These are phyloP conservation scores for Cryptococcus floricola DNA, from an alignment of 1,284 basidiomycete species.

Conservation along the genomic window DNA sequence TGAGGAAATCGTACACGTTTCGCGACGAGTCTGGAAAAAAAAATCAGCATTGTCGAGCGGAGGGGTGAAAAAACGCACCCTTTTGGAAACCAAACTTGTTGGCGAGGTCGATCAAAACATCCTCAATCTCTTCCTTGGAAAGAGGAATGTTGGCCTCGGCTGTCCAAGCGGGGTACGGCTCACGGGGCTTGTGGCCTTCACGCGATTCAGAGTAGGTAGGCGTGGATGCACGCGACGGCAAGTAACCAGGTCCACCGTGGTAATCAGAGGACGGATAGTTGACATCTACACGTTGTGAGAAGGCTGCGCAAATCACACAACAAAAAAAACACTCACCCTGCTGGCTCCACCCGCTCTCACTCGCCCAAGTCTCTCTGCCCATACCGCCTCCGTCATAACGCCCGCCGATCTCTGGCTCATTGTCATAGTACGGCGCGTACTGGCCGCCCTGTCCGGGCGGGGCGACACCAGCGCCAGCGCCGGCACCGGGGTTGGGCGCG, in stretches of 20 bases:
- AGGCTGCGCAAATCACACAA: not conserved
- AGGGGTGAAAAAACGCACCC: conserved; percentile 56
- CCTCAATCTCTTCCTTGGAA: conserved; percentile 98
- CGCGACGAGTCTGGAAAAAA: conserved; percentile 54
- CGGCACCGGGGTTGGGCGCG: conserved; percentile 29
- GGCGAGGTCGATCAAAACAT: conserved; percentile 93
- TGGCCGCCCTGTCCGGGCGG: conserved; percentile 30
- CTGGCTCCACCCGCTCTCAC: conserved; percentile 41
- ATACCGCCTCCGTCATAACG: conserved; percentile 49
- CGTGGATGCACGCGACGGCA: conserved; percentile 47
- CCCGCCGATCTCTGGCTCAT: conserved; percentile 67
- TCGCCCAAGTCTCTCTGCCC: conserved; percentile 47
- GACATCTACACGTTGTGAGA: conserved; percentile 3
- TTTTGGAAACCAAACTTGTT: conserved; percentile 99
- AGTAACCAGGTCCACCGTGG: conserved; percentile 39
- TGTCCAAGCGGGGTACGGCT: conserved; percentile 76
- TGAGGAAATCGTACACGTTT: conserved; percentile 88
- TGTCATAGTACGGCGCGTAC: conserved; percentile 62
- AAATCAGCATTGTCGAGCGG: not conserved
- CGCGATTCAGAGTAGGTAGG: conserved; percentile 49
- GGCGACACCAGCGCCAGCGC: conserved; percentile 28
- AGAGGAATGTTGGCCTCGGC: conserved; percentile 87
- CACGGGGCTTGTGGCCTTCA: conserved; percentile 58
- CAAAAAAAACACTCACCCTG: conserved; percentile 56
- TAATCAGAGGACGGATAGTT: conserved; percentile 36